phyloP scores from a whole-genome alignment of 2,329 filamentous ascomycete genomes.

The Penicillium capsulatum region DNA sequence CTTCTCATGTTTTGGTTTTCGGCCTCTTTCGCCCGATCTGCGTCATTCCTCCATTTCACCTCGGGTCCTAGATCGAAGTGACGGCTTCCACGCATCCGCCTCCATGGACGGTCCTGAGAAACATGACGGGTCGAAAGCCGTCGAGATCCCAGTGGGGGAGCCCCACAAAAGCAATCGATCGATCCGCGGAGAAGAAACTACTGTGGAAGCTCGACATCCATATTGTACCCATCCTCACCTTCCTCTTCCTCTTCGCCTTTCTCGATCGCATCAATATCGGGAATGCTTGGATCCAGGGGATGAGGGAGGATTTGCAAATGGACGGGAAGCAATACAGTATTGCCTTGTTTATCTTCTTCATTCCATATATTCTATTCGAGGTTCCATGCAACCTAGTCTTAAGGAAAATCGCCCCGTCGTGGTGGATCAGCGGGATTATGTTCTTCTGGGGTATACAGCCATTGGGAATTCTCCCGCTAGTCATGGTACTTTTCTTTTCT shows the following conservation, averaged over 20 bases:
- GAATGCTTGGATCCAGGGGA: constrained; percentile 45
- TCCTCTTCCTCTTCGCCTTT: constrained; percentile 46
- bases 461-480: too few relatives aligned
- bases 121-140: too few relatives aligned
- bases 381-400: constrained; percentile 48
- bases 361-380: constrained; percentile 46
- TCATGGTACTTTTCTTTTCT: too few relatives aligned
- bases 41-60: background rate
- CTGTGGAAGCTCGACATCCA: constrained; percentile 14
- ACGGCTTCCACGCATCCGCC: too few relatives aligned
- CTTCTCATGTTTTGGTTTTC: too few relatives aligned
- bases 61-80: background rate
- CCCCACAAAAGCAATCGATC: too few relatives aligned
- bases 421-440: constrained; percentile 43
- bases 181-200: too few relatives aligned
- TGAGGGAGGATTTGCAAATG: constrained; percentile 45
- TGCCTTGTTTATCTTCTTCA: constrained; percentile 44
- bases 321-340: constrained; percentile 42
- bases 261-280: constrained; percentile 49
- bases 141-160: too few relatives aligned
- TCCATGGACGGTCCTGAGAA: too few relatives aligned
- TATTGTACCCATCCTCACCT: constrained; percentile 47
- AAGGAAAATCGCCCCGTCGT: constrained; percentile 41
- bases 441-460: constrained; percentile 34
- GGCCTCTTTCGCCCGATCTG: too few relatives aligned